Conservation (phyloP, 192 early-diverging fungal genomes). For the Glomus cerebriforme region DNA sequence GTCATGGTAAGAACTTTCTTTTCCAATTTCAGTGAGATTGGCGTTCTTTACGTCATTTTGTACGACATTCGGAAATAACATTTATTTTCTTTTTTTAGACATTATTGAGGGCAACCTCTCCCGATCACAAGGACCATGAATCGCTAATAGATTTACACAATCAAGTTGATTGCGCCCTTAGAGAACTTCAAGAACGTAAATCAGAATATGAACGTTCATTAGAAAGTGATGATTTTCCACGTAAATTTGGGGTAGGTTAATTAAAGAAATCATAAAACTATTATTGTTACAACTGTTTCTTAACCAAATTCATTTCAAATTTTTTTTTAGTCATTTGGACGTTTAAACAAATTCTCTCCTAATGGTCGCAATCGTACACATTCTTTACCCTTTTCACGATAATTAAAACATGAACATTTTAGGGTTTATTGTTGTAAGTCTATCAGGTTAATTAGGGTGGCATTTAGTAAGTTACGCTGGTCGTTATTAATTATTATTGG, state of each 20-base stretch:
- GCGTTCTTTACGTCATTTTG: background rate
- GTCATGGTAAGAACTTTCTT: slow-evolving; percentile 1
- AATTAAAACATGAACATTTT: background rate
- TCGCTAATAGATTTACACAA: background rate
- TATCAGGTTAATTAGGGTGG: too few relatives aligned
- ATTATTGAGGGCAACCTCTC: background rate
- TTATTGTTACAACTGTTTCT: too few relatives aligned
- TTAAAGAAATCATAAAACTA: background rate
- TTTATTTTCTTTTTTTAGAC: background rate
- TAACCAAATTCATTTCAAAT: background rate
- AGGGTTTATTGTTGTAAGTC: background rate
- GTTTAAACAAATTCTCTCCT: background rate
- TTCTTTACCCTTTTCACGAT: background rate
- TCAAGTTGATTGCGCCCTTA: slow-evolving; percentile 20
- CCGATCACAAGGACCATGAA: background rate
- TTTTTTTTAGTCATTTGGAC: background rate
- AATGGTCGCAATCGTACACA: background rate
- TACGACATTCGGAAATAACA: background rate
- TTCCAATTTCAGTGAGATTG: background rate
- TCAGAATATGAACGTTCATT: background rate
- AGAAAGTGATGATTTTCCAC: background rate
- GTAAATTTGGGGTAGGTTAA: background rate
- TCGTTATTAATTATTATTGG: background rate
- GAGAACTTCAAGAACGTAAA: slow-evolving; percentile 22
- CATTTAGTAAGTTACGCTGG: too few relatives aligned